Base-by-base conservation (phyloP, 129 eudicot genomes). In the Oenanthe sinensis region DNA sequence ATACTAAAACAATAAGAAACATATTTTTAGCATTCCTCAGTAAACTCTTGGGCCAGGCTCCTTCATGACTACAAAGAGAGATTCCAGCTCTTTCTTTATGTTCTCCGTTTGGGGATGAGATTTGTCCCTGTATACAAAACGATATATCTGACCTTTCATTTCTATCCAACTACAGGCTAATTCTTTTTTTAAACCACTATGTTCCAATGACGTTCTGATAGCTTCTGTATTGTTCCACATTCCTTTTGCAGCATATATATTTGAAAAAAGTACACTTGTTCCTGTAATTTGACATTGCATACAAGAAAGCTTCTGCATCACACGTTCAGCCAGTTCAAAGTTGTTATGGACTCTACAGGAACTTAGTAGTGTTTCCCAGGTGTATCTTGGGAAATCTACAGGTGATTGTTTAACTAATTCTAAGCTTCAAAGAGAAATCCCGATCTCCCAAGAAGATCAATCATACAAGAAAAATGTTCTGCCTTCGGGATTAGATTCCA, bases 161-260 rank as follows among this genome's bases (percentile, higher is more conserved):
- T 89, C 97, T 19, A 89, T 81, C 97, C 94, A 91, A 81, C 97
- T 91, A 78, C 90, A 86, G 16, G 84, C 94, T 77, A 85, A 46
- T 44, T 91, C 94, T 79, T 89, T 91, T 79, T 78, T 91, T 15
- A 89, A 58, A 13, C 85, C 83, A 13, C 70, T 69, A 75, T 33
- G 60, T 70, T 84, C 84, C 75, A 91, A 65, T 43, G 58, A 77
- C 22, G 48, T 84, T 83, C 97, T 91, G 65, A 89, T 68, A 58
- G 54, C 72, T 71, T 87, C 92, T 42, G 92, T 85, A 81, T 89
- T 90, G 40, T 82, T 84, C 89, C 87, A 91, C 93, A 84, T 85
- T 8, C 93, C 94, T 78, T 86, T 85, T 76, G 87, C 87, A 62
- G 94, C 88, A 80, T 86, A 87, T 50, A 91, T 86, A 80, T 89